Evolutionary conservation across 768 basidiomycete genomes (phyloP).

Genomic region (Tricholoma sp.): DNA sequence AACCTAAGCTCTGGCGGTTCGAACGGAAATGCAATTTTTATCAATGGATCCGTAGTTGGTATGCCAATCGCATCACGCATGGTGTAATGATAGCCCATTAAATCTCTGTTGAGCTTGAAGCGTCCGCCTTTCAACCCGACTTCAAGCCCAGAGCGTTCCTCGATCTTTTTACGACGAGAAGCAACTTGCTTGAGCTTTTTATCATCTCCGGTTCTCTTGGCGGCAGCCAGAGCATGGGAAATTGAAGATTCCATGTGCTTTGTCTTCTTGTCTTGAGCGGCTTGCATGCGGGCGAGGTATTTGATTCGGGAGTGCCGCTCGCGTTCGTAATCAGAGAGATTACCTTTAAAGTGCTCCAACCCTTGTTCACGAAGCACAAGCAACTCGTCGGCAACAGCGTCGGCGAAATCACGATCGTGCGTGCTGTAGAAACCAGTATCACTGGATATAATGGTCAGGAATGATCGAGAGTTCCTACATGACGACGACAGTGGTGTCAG

Average conservation of each 20-base stretch:
- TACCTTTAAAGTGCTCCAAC: constrained; percentile 54
- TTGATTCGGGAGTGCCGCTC: constrained; percentile 41
- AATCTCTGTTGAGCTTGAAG: constrained; percentile 56
- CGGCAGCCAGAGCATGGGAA: constrained; percentile 41
- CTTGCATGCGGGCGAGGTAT: constrained; percentile 39
- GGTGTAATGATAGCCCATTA: constrained; percentile 34
- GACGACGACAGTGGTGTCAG: constrained; percentile 49
- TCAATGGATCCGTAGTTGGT: constrained; percentile 29
- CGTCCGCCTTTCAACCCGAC: constrained; percentile 36
- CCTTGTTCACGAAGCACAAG: constrained; percentile 52
- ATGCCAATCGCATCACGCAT: constrained; percentile 35
- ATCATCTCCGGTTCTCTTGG: constrained; percentile 57
- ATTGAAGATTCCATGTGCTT: constrained; percentile 52
- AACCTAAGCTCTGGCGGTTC: constrained; percentile 20
- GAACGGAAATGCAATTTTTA: constrained; percentile 27
- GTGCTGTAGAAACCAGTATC: constrained; percentile 22
- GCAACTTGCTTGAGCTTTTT: constrained; percentile 50
- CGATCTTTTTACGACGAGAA: constrained; percentile 54
- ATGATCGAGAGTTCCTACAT: constrained; percentile 22
- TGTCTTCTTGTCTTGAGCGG: constrained; percentile 29
- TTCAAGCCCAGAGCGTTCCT: constrained; percentile 32
- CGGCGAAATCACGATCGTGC: constrained; percentile 61
- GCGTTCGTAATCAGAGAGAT: constrained; percentile 44
- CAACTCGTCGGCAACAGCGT: constrained; percentile 54
- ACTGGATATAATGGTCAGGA: neutral